These are phyloP conservation scores for Herpetospermum pedunculosum DNA, from an alignment of 306 rosid species.

Conservation along the genomic window DNA sequence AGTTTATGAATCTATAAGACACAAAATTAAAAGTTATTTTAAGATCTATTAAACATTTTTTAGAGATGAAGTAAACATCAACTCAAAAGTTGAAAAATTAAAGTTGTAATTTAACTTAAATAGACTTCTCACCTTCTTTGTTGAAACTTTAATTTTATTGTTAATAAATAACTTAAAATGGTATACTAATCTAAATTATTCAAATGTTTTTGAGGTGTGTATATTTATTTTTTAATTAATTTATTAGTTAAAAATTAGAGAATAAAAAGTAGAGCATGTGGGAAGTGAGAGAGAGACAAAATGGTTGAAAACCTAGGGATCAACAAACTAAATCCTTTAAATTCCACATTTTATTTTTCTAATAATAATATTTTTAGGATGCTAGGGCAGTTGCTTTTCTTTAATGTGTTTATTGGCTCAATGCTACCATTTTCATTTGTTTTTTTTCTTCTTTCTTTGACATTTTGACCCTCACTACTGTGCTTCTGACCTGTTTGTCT, in stretches of 20 bases:
- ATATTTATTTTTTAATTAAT: too few species aligned
- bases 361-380: too few species aligned
- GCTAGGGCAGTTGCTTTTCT: too few species aligned
- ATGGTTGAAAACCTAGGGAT: constrained; percentile 2
- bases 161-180: neutral
- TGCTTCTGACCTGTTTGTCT: constrained; percentile 6
- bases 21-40: too few species aligned
- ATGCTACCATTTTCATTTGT: neutral
- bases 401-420: constrained; percentile 2
- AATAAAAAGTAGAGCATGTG: neutral
- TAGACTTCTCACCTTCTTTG: neutral
- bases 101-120: too few species aligned
- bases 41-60: too few species aligned
- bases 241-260: too few species aligned
- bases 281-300: neutral
- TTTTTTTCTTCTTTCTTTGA: neutral
- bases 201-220: neutral
- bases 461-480: neutral
- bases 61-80: too few species aligned
- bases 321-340: neutral
- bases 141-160: neutral
- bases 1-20: too few species aligned
- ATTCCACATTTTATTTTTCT: neutral
- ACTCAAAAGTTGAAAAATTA: too few species aligned
- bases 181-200: neutral